A percentile compares a stretch with the other conserved stretches of the same genome.
These are phyloP conservation scores for Gloeophyllum trabeum DNA, from an alignment of 768 basidiomycete species.

Conservation along the genomic window DNA sequence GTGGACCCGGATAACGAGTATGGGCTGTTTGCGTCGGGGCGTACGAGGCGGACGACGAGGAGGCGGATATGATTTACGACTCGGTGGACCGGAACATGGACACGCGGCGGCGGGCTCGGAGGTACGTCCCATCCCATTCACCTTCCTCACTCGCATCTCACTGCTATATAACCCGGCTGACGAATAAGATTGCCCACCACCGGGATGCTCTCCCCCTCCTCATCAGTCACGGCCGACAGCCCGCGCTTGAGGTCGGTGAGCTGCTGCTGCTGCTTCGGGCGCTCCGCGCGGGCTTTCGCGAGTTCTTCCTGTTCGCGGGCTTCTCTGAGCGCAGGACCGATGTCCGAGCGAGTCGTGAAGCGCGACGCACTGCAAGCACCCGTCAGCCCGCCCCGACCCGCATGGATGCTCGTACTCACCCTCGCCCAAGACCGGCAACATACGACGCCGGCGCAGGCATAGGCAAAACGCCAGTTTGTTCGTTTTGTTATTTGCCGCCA, in stretches of 20 bases:
- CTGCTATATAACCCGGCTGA: too few species aligned
- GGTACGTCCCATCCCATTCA: constrained; percentile 34
- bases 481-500: constrained; percentile 43
- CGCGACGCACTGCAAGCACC: constrained; percentile 66
- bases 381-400: constrained; percentile 5
- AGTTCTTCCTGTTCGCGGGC: constrained; percentile 65
- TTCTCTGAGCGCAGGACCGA: constrained; percentile 87
- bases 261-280: constrained; percentile 92
- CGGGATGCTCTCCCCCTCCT: constrained; percentile 91
- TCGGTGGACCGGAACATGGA: constrained; percentile 89
- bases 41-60: constrained; percentile 96
- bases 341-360: constrained; percentile 97
- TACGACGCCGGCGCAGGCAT: constrained; percentile 95
- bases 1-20: constrained; percentile 98
- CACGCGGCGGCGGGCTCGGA: constrained; percentile 62
- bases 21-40: constrained; percentile 90
- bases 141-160: constrained; percentile 13
- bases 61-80: constrained; percentile 94
- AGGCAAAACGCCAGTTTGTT: constrained; percentile 83
- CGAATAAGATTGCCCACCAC: constrained; percentile 94
- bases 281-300: constrained; percentile 70
- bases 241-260: constrained; percentile 94
- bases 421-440: constrained; percentile 97
- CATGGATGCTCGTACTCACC: constrained; percentile 36
- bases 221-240: constrained; percentile 73